Percentiles rank a stretch among this genome's conserved stretches.
phyloP scores from a whole-genome alignment of 176 grass and related monocot genomes.

The Zea luxurians region DNA sequence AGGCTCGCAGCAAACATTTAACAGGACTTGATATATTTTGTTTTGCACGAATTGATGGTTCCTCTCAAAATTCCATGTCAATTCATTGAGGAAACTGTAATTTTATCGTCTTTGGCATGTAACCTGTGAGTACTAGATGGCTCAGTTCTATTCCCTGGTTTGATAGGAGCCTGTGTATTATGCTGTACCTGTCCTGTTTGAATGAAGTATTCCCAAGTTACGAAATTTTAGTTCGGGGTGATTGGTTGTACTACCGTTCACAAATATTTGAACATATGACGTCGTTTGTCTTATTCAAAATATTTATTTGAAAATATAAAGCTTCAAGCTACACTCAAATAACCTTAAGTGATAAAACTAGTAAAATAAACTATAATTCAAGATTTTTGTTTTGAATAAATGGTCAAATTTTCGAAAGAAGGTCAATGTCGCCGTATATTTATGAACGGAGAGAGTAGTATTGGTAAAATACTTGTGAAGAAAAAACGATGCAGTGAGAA shows the following conservation, averaged over 20 bases:
- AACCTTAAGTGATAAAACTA: no score
- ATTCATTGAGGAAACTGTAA: slow-evolving; percentile 17
- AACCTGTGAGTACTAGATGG: slow-evolving; percentile 6
- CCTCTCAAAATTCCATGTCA: slow-evolving; percentile 31
- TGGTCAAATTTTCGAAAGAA: no score
- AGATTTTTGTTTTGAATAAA: no score
- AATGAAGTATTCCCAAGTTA: slow-evolving; percentile 5
- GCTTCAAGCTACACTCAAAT: no score
- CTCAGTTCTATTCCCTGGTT: not conserved
- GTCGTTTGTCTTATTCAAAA: no score
- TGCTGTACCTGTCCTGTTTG: slow-evolving; percentile 21
- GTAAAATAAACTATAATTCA: no score
- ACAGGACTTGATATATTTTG: slow-evolving; percentile 48
- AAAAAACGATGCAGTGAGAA: not conserved
- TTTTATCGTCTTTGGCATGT: slow-evolving; percentile 14
- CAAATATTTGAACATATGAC: no score
- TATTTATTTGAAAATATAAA: no score
- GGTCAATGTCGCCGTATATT: no score
- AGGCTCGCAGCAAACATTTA: slow-evolving; percentile 55
- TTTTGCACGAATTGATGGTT: slow-evolving; percentile 24
- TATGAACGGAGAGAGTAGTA: no score
- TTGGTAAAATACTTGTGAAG: not conserved
- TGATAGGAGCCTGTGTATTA: slow-evolving; percentile 22
- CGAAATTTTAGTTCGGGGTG: not conserved
- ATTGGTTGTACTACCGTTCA: not conserved